phyloP scores from a whole-genome alignment of 2,329 filamentous ascomycete species.

The Botryotinia narcissicola region DNA sequence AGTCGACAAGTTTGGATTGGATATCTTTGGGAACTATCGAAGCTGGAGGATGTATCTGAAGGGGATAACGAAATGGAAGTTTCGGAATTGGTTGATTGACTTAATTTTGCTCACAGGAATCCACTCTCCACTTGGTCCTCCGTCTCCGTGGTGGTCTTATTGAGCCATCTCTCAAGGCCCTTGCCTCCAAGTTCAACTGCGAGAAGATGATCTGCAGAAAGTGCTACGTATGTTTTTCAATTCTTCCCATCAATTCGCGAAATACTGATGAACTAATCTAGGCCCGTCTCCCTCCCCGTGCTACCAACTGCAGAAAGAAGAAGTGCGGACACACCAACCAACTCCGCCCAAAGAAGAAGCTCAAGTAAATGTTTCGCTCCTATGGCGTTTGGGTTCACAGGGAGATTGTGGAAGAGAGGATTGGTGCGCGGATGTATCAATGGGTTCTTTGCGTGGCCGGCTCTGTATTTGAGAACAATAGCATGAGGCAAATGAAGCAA shows the following conservation, averaged over 20 bases:
- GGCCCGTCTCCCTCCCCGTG: constrained; percentile 90
- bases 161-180: constrained; percentile 96
- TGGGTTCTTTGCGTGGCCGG: constrained; percentile 32
- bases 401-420: constrained; percentile 19
- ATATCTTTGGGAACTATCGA: not conserved
- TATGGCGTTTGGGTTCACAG: constrained; percentile 34
- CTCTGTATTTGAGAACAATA: constrained; percentile 21
- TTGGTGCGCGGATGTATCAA: constrained; percentile 18
- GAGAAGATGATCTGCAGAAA: constrained; percentile 99
- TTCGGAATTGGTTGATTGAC: constrained; percentile 25
- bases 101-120: constrained; percentile 63
- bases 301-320: constrained; percentile 99
- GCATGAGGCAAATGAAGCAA: constrained; percentile 24
- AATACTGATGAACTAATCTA: constrained; percentile 38
- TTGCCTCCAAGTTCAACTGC: constrained; percentile 99
- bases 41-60: not conserved
- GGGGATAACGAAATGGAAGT: not conserved
- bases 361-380: constrained; percentile 69
- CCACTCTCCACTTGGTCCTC: constrained; percentile 96
- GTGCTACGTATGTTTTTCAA: constrained; percentile 80
- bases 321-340: constrained; percentile 99
- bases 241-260: not conserved
- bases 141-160: constrained; percentile 99
- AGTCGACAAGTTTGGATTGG: not conserved
- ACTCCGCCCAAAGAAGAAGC: constrained; percentile 99